Base-by-base conservation (phyloP, 805 yeast genomes). In the Teunomyces stri region DNA sequence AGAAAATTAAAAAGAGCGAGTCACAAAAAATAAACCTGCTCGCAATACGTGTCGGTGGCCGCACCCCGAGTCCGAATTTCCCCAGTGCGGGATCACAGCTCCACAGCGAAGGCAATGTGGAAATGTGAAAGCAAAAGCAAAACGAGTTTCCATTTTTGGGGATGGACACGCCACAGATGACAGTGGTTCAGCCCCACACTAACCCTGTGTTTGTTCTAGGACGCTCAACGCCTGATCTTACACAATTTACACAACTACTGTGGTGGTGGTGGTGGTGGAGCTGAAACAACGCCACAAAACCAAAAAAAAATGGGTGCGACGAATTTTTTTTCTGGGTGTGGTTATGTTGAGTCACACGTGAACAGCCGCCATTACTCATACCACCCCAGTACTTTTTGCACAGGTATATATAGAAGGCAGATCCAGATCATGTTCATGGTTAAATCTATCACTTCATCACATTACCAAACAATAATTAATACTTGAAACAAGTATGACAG, bases 301-400 rank as follows among this genome's bases (percentile, higher is more conserved):
- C 9, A n/a, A 37, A 37, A 37, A 37, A 37, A 37, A 37, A 37
- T 6, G 12, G 5, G 11, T 22, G 11, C 34, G 34, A 13, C 3
- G 16, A 15, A 7, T 7, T 31, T 22, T 36, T 18, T 18, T 37
- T 37, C 18, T 37, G 18, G 40, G 40, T 37, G 40, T 37, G 40
- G 40, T 37, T 37, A 37, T 21, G 40, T 22, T 37, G 40, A 37
- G 29, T 37, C 40, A 37, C 40, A 37, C 40, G 40, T 37, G 40
- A 37, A 37, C 40, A 22, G 29, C 40, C 40, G 40, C 40, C 40
- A 37, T 37, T 22, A 37, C 40, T 37, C 40, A 37, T 37, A 22
- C 40, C 40, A 37, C 40, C 21, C 40, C 29, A 22, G 40, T 37
- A 13, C 29, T 37, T 34, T 37, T 37, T 37, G 40, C 28, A 37